These are phyloP conservation scores for Sinapis alba DNA, from an alignment of 441 rosid species.

Conservation along the genomic window DNA sequence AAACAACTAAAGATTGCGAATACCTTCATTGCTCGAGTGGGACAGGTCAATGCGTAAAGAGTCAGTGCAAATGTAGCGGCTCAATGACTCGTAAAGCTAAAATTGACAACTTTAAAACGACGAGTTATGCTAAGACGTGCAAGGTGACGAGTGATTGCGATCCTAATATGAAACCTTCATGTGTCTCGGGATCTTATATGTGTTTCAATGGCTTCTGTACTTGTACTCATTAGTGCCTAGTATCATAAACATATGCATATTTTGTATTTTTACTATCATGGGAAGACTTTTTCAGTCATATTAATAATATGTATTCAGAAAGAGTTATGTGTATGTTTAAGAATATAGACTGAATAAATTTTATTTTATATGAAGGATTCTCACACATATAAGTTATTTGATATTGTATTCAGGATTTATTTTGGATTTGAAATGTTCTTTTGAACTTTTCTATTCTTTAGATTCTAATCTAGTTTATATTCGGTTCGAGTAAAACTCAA, in stretches of 20 bases:
- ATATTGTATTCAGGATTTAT: too few species aligned
- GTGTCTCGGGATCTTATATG: constrained; percentile 12
- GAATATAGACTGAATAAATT: background rate
- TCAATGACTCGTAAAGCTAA: background rate
- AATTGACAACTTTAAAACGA: background rate
- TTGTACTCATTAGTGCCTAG: background rate
- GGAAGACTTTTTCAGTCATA: background rate
- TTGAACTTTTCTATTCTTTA: too few species aligned
- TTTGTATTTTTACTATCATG: background rate
- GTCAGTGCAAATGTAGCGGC: too few species aligned
- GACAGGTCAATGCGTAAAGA: background rate
- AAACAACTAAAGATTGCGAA: constrained; percentile 18
- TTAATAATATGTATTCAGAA: background rate
- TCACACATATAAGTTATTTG: too few species aligned
- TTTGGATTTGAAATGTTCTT: too few species aligned
- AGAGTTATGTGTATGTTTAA: background rate
- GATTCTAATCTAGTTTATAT: too few species aligned
- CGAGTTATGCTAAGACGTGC: background rate
- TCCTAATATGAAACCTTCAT: constrained; percentile 12
- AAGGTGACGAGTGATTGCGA: constrained; percentile 14
- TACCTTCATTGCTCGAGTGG: constrained; percentile 17
- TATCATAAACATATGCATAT: background rate
- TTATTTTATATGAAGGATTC: too few species aligned
- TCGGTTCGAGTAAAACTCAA: too few species aligned
- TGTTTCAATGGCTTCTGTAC: constrained; percentile 12